Conservation (phyloP, 371 early-diverging fungal species). For the Phascolomyces articulosus region DNA sequence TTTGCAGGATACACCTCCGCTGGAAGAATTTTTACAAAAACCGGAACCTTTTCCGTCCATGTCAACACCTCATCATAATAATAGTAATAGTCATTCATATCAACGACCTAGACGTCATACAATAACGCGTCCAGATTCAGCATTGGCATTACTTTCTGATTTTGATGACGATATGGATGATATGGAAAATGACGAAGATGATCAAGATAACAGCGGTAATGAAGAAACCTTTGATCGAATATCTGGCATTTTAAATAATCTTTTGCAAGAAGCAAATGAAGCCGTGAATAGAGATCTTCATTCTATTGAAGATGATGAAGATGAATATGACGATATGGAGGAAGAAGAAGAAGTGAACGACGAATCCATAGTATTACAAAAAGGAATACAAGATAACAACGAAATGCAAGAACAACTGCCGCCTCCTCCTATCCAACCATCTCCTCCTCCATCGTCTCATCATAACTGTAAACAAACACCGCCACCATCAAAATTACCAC, state of each 20-base stretch:
- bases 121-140: slow-evolving; percentile 45
- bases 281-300: slow-evolving; percentile 16
- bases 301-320: slow-evolving; percentile 4
- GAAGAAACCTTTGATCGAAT: slow-evolving; percentile 46
- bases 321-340: slow-evolving; percentile 29
- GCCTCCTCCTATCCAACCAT: slow-evolving; percentile 12
- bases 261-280: slow-evolving; percentile 51
- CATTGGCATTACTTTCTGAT: slow-evolving; percentile 33
- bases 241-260: slow-evolving; percentile 38
- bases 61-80: slow-evolving; percentile 22
- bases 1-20: slow-evolving; percentile 23
- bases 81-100: not conserved
- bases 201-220: slow-evolving; percentile 25
- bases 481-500: slow-evolving; percentile 23
- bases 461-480: slow-evolving; percentile 11
- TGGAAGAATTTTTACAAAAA: slow-evolving; percentile 16
- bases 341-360: slow-evolving; percentile 1
- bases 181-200: not conserved
- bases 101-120: slow-evolving; percentile 36
- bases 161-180: slow-evolving; percentile 19
- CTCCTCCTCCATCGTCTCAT: slow-evolving; percentile 7
- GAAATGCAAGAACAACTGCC: slow-evolving; percentile 2
- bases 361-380: too few species aligned
- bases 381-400: slow-evolving; percentile 5
- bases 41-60: slow-evolving; percentile 35